These are phyloP conservation scores for Lichtheimia hyalospora DNA, from an alignment of 371 early-diverging fungal species.

Conservation along the genomic window DNA sequence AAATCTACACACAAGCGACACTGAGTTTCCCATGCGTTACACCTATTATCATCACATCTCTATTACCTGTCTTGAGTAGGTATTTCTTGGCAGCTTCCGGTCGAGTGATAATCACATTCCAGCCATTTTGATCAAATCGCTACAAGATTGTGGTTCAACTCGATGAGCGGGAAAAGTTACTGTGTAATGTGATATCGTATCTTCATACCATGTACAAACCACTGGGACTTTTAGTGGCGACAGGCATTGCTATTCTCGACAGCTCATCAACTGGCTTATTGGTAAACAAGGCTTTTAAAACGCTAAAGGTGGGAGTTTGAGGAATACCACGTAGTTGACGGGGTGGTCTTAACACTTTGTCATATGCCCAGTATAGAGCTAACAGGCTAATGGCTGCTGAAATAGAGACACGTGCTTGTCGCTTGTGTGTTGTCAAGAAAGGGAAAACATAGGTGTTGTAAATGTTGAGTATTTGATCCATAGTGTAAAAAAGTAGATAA, in stretches of 20 bases:
- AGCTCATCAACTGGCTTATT: background rate
- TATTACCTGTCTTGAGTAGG: conserved; percentile 19
- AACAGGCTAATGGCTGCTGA: background rate
- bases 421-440: too few relatives aligned
- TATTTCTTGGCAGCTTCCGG: conserved; percentile 16
- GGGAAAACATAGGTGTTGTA: too few relatives aligned
- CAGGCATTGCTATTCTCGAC: background rate
- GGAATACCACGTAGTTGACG: conserved; percentile 10
- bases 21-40: background rate
- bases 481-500: too few relatives aligned
- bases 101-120: conserved; percentile 7
- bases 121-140: conserved; percentile 5
- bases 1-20: background rate
- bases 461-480: too few relatives aligned
- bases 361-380: conserved; percentile 3
- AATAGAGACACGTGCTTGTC: background rate
- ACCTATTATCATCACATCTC: background rate
- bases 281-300: conserved; percentile 1
- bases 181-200: background rate
- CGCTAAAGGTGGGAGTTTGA: background rate
- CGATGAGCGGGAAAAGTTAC: background rate
- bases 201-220: conserved; percentile 7
- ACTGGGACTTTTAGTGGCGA: background rate
- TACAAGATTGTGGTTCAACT: too few relatives aligned
- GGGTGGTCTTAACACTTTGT: conserved; percentile 8